Base-by-base conservation (phyloP, 2,329 filamentous ascomycete species). In the Fusarium albosuccineum region DNA sequence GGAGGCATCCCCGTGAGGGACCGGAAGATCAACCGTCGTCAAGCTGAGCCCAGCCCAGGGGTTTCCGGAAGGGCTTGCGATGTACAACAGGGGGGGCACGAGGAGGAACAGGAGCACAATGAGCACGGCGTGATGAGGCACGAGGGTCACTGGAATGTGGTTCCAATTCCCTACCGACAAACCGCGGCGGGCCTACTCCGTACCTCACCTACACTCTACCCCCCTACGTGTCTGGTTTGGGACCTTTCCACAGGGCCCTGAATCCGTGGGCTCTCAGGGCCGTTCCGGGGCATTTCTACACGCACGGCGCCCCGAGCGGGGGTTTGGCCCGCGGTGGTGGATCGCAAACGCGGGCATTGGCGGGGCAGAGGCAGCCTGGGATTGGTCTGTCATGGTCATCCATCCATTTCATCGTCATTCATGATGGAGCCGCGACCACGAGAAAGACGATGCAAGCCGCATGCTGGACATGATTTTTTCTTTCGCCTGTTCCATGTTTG, bases 371-470 rank as follows among this genome's bases (percentile, higher is more conserved):
- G 44, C 58, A 59, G 53, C 44, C 60, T 62, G 22, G 58, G 57
- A 73, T 73, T 73, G 71, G 71, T 17, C 40, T 56, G 50, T 46
- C 34, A 34, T 33, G 45, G 62, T 62, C 62, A 62, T 63, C 45
- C 62, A 50, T 70, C 61, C 64, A 71, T 66, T 68, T 37, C 57
- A 71, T 72, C 70, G 68, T 64, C 70, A 73, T 73, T 71, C 69
- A 60, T 69, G 64, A 72, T 72, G 70, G 70, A 73, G 68, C 70
- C 70, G 62, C 61, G 68, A 61, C 56, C 56, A 40, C 49, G 58
- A 57, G 58, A 70, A 67, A 68, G 70, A 73, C 70, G 70, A 73
- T 70, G 68, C 66, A 71, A 73, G 70, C 68, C 70, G 70, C 64
- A 60, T 60, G 66, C 49, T 69, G 36, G 52, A 50, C 26, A 45